Evolutionary conservation across 768 basidiomycete genomes (phyloP).

Genomic region (Mycena galopus): DNA sequence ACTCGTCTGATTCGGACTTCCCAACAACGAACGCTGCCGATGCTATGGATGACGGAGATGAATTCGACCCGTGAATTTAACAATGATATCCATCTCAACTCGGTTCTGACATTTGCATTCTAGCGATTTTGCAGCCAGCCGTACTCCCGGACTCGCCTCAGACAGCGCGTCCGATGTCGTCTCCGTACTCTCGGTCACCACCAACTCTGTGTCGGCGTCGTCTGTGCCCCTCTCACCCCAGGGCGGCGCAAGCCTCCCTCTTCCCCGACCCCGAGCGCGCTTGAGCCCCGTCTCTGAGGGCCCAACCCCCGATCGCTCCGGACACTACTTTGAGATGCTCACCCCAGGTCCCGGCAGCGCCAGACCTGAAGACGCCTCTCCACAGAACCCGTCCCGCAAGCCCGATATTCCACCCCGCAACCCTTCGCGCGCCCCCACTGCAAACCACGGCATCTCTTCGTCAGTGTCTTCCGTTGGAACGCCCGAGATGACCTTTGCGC

Average conservation of each 20-base stretch:
- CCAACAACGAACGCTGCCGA: slow-evolving; percentile 59
- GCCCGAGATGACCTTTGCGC: slow-evolving; percentile 61
- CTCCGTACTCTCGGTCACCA: slow-evolving; percentile 69
- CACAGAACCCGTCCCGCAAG: slow-evolving; percentile 38
- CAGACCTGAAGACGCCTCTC: slow-evolving; percentile 27
- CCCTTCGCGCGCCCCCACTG: slow-evolving; percentile 28
- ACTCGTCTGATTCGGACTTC: slow-evolving; percentile 64
- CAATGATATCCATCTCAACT: neutral
- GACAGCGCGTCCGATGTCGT: slow-evolving; percentile 74
- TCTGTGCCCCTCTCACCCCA: slow-evolving; percentile 66
- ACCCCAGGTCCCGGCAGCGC: slow-evolving; percentile 52
- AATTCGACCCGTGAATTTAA: slow-evolving; percentile 81
- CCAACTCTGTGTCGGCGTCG: slow-evolving; percentile 66
- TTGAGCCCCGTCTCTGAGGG: slow-evolving; percentile 77
- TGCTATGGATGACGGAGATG: slow-evolving; percentile 74
- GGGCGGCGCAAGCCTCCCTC: slow-evolving; percentile 43
- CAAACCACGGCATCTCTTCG: slow-evolving; percentile 22
- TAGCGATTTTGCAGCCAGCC: slow-evolving; percentile 79
- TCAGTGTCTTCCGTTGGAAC: slow-evolving; percentile 37
- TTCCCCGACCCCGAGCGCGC: slow-evolving; percentile 56
- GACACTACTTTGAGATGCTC: slow-evolving; percentile 68
- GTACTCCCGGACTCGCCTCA: slow-evolving; percentile 61
- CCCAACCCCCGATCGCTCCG: slow-evolving; percentile 51
- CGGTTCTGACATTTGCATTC: slow-evolving; percentile 6
- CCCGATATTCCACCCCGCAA: slow-evolving; percentile 36